Base-by-base conservation (phyloP, 306 rosid species). In the Cucumis cinereus region DNA sequence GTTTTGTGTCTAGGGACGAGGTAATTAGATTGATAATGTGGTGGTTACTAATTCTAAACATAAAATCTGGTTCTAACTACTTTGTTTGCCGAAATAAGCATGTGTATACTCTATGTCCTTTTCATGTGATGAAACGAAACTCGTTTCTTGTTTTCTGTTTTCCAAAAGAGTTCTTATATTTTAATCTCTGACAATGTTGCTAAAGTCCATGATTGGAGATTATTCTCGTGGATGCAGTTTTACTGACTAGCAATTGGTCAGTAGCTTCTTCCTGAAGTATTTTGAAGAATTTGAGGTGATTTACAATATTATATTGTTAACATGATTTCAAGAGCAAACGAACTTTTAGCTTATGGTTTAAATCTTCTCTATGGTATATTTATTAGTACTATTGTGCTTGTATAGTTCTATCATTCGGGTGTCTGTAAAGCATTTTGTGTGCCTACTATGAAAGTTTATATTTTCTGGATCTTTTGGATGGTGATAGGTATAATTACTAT, bases 1-100 rank as follows among this genome's bases (percentile, higher is more conserved):
- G 96, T 94, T 73, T 84, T 94, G 78, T 94, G 99, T 88, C 79
- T 94, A 81, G 99, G 99, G 81, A 94, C 99, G 58, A 94, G 99
- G 99, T 94, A 86, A 73, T 22, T 17, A 75, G 77, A 53, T 71
- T 55, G 66, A 35, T 6, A 55, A n/a, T 33, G 1, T 36, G 15
- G 20, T 74, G 4, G 52, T 53, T 52, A 35, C 49, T 2, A 22
- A 13, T 53, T 52, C 4, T 74, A 35, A 36, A 55, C 57, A 69
- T 20, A 45, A 69, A 69, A 45, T 43, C 36, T 69, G 36, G 74
- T 23, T 69, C 56, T 45, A 69, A 69, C 56, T 69, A 23, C 56
- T 67, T 13, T 70, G 38, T 70, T 70, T 45, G 30, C 75, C 26
- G 40, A 49, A 47, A 45, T 70, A 24, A 70, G 57, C n/a, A 67